These are phyloP conservation scores for Eimeria necatrix DNA, from an alignment of 169 alveolate species.

Conservation along the genomic window DNA sequence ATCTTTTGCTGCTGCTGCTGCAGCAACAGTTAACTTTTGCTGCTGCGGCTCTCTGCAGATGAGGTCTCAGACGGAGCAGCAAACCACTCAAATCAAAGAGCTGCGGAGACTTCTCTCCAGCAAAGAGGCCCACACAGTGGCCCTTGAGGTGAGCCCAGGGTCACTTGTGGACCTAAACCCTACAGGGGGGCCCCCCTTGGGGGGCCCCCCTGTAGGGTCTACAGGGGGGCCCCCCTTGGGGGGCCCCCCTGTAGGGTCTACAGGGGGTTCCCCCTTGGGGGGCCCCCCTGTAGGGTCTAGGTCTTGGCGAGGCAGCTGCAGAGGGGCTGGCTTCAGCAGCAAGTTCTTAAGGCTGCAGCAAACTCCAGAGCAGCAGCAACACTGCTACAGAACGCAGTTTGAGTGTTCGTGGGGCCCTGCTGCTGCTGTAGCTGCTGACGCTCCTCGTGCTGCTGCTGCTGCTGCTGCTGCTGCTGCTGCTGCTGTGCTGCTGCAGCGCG, in stretches of 20 bases:
- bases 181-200: too few relatives aligned
- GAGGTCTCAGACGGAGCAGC: slow-evolving; percentile 37
- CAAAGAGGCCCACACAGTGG: slow-evolving; percentile 9
- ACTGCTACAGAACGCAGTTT: not conserved
- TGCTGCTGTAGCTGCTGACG: slow-evolving; percentile 1
- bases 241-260: too few relatives aligned
- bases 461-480: slow-evolving; percentile 46
- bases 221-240: too few relatives aligned
- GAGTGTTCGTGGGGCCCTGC: not conserved
- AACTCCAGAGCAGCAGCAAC: not conserved
- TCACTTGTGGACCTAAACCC: too few relatives aligned
- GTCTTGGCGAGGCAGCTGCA: too few relatives aligned
- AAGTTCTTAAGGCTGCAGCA: not conserved
- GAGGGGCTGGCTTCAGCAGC: not conserved
- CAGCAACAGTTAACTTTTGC: not conserved
- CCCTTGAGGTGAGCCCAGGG: not conserved
- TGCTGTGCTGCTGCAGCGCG: slow-evolving; percentile 32
- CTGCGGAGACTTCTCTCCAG: slow-evolving; percentile 27
- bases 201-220: too few relatives aligned
- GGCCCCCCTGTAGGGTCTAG: too few relatives aligned
- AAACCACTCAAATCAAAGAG: not conserved
- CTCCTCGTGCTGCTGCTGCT: not conserved
- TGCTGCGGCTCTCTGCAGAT: not conserved
- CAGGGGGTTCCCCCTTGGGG: not conserved
- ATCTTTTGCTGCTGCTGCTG: not conserved